phyloP scores from a whole-genome alignment of 2,329 filamentous ascomycete species.

The Emericellopsis cladophorae region DNA sequence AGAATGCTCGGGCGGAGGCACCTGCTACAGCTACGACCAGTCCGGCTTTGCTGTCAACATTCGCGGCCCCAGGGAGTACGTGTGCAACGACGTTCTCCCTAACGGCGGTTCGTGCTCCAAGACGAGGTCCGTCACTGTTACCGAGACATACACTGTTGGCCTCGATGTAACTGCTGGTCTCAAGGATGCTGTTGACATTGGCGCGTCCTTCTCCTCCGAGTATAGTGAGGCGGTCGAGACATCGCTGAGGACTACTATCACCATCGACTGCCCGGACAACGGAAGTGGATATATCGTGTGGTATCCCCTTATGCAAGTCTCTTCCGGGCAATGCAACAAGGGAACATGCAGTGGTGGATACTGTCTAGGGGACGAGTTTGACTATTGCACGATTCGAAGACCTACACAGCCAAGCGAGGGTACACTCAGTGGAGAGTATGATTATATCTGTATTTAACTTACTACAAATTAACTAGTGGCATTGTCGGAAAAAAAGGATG shows the following conservation, averaged over 20 bases:
- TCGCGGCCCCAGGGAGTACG: background rate
- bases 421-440: background rate
- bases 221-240: background rate
- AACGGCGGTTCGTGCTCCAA: background rate
- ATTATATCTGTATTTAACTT: background rate
- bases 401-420: background rate
- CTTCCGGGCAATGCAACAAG: background rate
- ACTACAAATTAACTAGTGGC: too few species aligned
- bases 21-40: too few species aligned
- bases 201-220: background rate
- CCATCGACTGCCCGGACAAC: background rate
- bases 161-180: background rate
- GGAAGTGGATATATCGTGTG: background rate
- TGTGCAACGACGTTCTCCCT: background rate
- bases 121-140: background rate
- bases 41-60: too few species aligned
- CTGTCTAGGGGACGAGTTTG: background rate
- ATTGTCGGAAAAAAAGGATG: too few species aligned
- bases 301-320: slow-evolving; percentile 1
- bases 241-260: background rate
- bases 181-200: background rate
- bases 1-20: too few species aligned
- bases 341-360: slow-evolving; percentile 1
- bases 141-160: background rate
- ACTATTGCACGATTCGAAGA: background rate